Conservation (phyloP, 352 stramenopile species). For the Phytophthora sojae region DNA sequence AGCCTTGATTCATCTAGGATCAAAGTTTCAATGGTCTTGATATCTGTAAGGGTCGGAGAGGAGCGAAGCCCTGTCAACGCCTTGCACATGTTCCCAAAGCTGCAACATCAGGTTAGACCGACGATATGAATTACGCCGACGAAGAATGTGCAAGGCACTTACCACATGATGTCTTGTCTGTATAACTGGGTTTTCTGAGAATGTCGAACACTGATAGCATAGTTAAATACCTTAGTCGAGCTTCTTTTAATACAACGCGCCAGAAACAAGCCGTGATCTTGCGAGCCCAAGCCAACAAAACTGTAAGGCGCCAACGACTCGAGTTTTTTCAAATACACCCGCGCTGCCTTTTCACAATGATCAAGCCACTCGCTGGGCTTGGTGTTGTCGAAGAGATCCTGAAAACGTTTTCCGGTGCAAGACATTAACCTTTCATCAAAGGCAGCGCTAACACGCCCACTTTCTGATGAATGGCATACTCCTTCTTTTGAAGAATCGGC, state of each 20-base stretch:
- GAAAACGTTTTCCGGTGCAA: conserved; percentile 27
- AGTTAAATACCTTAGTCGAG: conserved; percentile 54
- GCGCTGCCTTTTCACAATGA: conserved; percentile 46
- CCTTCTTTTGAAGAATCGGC: conserved; percentile 22
- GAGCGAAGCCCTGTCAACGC: conserved; percentile 32
- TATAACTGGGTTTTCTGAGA: conserved; percentile 34
- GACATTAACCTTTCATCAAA: conserved; percentile 27
- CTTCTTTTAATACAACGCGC: conserved; percentile 53
- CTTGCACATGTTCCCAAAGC: conserved; percentile 41
- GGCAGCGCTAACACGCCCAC: neutral
- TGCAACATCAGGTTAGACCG: conserved; percentile 35
- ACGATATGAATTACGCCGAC: neutral
- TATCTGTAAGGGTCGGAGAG: conserved; percentile 11
- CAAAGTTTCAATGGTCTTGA: conserved; percentile 35
- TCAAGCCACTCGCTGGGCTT: conserved; percentile 15
- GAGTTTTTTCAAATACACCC: conserved; percentile 50
- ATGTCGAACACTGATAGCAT: conserved; percentile 37
- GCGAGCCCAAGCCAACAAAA: conserved; percentile 14
- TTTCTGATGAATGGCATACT: neutral
- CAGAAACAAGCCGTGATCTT: conserved; percentile 41
- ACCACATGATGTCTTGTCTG: conserved; percentile 53
- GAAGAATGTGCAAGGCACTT: neutral
- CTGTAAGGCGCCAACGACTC: conserved; percentile 23
- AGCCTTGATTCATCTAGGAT: conserved; percentile 54
- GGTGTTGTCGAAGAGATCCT: conserved; percentile 27